phyloP scores from a whole-genome alignment of 2,329 filamentous ascomycete genomes.

The Hirsutella minnesotensis region DNA sequence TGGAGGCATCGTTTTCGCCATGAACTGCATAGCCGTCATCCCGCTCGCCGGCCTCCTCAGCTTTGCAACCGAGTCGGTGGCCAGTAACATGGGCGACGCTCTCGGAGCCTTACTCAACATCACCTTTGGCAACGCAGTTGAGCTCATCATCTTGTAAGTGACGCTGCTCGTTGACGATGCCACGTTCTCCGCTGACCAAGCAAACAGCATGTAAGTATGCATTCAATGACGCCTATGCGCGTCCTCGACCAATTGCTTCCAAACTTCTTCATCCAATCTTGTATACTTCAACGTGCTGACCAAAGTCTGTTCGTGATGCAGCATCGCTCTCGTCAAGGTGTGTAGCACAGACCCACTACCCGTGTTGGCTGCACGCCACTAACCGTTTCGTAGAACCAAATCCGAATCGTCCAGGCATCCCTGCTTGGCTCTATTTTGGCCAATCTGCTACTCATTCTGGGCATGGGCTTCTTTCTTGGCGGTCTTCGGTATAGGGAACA shows the following conservation, averaged over 20 bases:
- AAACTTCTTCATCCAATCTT: slow-evolving; percentile 5
- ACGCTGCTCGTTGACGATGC: not conserved
- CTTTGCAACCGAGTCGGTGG: slow-evolving; percentile 65
- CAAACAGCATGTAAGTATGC: not conserved
- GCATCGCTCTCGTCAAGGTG: slow-evolving; percentile 62
- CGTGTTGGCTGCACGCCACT: not conserved
- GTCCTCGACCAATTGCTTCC: no score
- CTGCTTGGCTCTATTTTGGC: slow-evolving; percentile 81
- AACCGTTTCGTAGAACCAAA: slow-evolving; percentile 46
- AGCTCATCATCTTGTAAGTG: slow-evolving; percentile 62
- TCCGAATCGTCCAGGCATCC: slow-evolving; percentile 84
- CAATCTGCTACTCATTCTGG: slow-evolving; percentile 77
- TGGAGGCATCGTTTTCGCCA: slow-evolving; percentile 54
- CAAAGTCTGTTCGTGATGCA: slow-evolving; percentile 21
- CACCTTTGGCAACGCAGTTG: slow-evolving; percentile 69
- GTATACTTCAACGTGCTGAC: not conserved
- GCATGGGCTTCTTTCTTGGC: slow-evolving; percentile 83
- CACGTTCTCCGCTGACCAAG: not conserved
- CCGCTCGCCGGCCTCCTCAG: slow-evolving; percentile 61
- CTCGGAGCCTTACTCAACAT: slow-evolving; percentile 64
- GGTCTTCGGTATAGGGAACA: slow-evolving; percentile 82
- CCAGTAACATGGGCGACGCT: slow-evolving; percentile 59
- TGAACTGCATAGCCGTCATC: slow-evolving; percentile 67
- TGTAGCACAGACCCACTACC: not conserved
- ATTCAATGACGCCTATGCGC: no score